phyloP scores from a whole-genome alignment of 2,329 filamentous ascomycete genomes.

The Arachnopeziza araneosa region DNA sequence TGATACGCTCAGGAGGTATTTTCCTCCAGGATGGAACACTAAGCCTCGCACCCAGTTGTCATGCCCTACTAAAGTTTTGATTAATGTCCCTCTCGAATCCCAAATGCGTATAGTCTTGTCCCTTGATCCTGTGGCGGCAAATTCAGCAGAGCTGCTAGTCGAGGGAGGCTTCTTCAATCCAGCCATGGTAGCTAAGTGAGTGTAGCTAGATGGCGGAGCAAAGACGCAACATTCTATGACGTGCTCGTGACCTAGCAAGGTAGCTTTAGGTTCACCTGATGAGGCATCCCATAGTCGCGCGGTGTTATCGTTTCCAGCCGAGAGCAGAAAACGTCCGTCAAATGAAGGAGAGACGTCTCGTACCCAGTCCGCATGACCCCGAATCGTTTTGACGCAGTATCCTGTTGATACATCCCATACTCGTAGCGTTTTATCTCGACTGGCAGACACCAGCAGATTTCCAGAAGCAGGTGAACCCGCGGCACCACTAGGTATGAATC shows the following conservation, averaged over 20 bases:
- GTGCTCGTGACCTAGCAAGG: slow-evolving; percentile 82
- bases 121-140: slow-evolving; percentile 79
- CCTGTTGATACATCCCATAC: slow-evolving; percentile 94
- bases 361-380: slow-evolving; percentile 87
- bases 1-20: slow-evolving; percentile 77
- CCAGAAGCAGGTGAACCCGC: slow-evolving; percentile 72
- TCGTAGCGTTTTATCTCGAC: slow-evolving; percentile 74
- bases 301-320: slow-evolving; percentile 76
- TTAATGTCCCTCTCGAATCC: slow-evolving; percentile 77
- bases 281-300: slow-evolving; percentile 81
- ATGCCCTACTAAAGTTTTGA: slow-evolving; percentile 81
- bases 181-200: slow-evolving; percentile 69
- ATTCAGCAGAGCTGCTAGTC: slow-evolving; percentile 71
- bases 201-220: slow-evolving; percentile 73
- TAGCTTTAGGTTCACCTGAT: slow-evolving; percentile 66
- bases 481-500: slow-evolving; percentile 80
- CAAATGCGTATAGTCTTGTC: slow-evolving; percentile 90
- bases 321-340: slow-evolving; percentile 79
- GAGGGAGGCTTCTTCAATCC: slow-evolving; percentile 79
- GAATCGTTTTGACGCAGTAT: slow-evolving; percentile 85
- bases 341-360: slow-evolving; percentile 76
- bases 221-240: slow-evolving; percentile 80
- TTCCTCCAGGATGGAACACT: slow-evolving; percentile 86
- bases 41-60: slow-evolving; percentile 90
- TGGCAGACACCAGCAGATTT: slow-evolving; percentile 81